Evolutionary conservation across 163 green algal species (phyloP).

Genomic region (Coccomyxa subellipsoidea): DNA sequence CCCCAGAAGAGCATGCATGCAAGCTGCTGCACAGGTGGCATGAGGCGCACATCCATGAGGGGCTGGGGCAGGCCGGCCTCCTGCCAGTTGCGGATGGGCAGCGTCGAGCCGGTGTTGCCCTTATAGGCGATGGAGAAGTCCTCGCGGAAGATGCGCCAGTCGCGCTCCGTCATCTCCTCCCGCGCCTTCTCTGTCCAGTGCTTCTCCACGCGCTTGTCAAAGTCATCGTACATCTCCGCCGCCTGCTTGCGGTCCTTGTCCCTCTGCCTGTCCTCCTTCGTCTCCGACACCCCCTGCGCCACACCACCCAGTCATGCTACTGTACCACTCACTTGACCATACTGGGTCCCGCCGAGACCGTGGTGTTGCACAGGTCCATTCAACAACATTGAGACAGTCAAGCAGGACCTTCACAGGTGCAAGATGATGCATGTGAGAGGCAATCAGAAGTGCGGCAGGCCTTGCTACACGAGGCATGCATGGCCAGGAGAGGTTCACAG

Average conservation of each 20-base stretch:
- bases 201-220: slow-evolving; percentile 66
- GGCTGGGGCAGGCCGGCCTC: slow-evolving; percentile 74
- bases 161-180: slow-evolving; percentile 86
- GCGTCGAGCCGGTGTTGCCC: slow-evolving; percentile 24
- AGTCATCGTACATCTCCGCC: slow-evolving; percentile 69
- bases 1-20: no score
- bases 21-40: no score
- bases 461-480: no score
- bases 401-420: no score
- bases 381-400: no score
- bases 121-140: slow-evolving; percentile 98
- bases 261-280: slow-evolving; percentile 48
- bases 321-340: no score
- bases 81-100: slow-evolving; percentile 88
- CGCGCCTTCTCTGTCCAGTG: slow-evolving; percentile 92
- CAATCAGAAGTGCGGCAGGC: not conserved
- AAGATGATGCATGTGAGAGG: no score
- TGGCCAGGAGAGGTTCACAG: not conserved
- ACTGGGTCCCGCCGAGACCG: no score
- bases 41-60: slow-evolving; percentile 42
- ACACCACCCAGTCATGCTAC: no score
- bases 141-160: slow-evolving; percentile 99
- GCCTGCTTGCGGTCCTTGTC: slow-evolving; percentile 48
- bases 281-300: slow-evolving; percentile 57
- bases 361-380: no score